Evolutionary conservation across 2,329 filamentous ascomycete genomes (phyloP).

Genomic region (Zasmidium citrigriseum): DNA sequence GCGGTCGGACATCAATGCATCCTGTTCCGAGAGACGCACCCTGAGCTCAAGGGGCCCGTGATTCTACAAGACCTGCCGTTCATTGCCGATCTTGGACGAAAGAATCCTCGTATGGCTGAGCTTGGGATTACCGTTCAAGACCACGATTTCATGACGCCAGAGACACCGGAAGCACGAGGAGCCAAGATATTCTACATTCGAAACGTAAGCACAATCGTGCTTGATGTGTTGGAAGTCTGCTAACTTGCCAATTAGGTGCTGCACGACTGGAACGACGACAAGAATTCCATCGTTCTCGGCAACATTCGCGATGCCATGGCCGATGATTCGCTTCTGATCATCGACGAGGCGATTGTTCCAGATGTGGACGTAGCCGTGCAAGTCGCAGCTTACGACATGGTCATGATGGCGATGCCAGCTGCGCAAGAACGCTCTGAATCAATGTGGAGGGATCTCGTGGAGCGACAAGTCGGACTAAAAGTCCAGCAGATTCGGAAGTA

Average conservation of each 20-base stretch:
- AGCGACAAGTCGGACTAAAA: background rate
- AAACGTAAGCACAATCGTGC: too few relatives aligned
- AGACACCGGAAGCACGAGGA: background rate
- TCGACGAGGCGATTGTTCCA: constrained; percentile 2
- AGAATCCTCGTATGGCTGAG: background rate
- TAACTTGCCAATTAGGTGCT: background rate
- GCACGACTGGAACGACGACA: constrained; percentile 5
- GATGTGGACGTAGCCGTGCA: background rate
- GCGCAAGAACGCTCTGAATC: background rate
- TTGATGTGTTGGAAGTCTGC: too few relatives aligned
- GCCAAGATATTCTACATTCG: constrained; percentile 4
- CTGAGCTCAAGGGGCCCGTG: background rate
- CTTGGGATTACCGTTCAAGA: background rate
- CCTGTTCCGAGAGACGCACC: background rate
- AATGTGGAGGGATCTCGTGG: background rate
- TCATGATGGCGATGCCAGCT: constrained; percentile 4
- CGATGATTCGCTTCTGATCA: background rate
- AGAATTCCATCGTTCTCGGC: background rate
- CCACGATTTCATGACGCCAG: background rate
- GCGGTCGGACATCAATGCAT: constrained; percentile 2
- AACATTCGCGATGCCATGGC: constrained; percentile 3
- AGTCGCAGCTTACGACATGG: background rate
- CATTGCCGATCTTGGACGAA: background rate
- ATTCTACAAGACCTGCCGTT: constrained; percentile 3
- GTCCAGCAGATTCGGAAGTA: background rate